phyloP scores from a whole-genome alignment of 140 eudicot genomes.

The Flaveria floridana region DNA sequence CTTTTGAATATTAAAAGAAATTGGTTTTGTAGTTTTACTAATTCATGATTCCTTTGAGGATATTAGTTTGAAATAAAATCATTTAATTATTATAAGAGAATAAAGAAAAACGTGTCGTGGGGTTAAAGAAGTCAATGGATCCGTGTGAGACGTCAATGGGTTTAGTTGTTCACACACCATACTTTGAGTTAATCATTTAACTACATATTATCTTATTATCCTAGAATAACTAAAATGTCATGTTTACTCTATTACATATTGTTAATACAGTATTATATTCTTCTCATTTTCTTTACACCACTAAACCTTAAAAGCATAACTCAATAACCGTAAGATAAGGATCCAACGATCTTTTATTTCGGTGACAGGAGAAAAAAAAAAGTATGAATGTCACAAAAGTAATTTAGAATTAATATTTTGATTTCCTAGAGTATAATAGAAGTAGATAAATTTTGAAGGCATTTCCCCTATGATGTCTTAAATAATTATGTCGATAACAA shows the following conservation, averaged over 20 bases:
- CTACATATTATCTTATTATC: not conserved
- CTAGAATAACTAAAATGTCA: no score
- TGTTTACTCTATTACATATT: not conserved
- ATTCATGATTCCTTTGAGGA: not conserved
- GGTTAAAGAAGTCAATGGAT: conserved; percentile 33
- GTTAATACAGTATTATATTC: not conserved
- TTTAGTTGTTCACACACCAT: conserved; percentile 15
- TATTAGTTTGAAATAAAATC: not conserved
- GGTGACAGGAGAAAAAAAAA: no score
- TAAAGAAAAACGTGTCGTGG: not conserved
- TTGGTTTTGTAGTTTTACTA: not conserved
- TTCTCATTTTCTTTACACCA: not conserved
- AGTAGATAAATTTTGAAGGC: no score
- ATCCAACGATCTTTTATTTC: no score
- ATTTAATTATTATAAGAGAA: not conserved
- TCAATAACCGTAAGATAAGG: not conserved
- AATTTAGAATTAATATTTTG: no score
- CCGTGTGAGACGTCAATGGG: conserved; percentile 32
- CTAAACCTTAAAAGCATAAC: not conserved
- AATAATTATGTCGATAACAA: no score
- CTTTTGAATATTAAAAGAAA: not conserved
- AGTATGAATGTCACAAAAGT: no score
- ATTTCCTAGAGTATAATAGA: no score
- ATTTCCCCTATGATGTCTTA: no score
- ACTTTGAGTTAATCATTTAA: not conserved